Percentiles rank a stretch among this genome's conserved stretches.
phyloP scores from a whole-genome alignment of 371 early-diverging fungal species.

The Mucor piriformis region DNA sequence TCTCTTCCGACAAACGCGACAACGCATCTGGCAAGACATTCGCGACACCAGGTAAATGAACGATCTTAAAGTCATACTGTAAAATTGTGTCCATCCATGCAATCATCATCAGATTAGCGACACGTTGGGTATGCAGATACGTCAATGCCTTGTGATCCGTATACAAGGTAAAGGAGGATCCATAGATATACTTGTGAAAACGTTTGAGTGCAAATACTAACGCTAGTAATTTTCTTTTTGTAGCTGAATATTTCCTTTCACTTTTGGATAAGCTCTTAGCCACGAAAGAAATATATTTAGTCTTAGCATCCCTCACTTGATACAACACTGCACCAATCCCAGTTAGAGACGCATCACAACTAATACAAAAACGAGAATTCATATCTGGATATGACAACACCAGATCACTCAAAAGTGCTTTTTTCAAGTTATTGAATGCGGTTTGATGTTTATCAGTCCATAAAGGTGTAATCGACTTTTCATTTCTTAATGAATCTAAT shows the following conservation, averaged over 20 bases:
- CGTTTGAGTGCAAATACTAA: slow-evolving; percentile 27
- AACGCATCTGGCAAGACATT: too few species aligned
- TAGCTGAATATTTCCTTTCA: not conserved
- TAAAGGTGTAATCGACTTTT: not conserved
- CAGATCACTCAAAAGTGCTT: not conserved
- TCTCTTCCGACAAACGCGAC: too few species aligned
- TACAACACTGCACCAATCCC: not conserved
- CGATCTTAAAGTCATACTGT: too few species aligned
- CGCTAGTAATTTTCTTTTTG: slow-evolving; percentile 4
- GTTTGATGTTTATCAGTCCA: slow-evolving; percentile 3
- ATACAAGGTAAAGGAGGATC: slow-evolving; percentile 18
- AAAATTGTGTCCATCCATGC: slow-evolving; percentile 6
- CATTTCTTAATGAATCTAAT: slow-evolving; percentile 8
- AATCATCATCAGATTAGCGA: slow-evolving; percentile 1
- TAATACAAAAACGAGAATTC: slow-evolving; percentile 23
- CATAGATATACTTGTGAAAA: slow-evolving; percentile 38
- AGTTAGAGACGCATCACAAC: slow-evolving; percentile 30
- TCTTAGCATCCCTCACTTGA: not conserved
- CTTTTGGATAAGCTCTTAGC: not conserved
- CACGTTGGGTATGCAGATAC: slow-evolving; percentile 1
- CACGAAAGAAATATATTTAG: not conserved
- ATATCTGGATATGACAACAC: slow-evolving; percentile 23
- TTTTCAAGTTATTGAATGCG: too few species aligned
- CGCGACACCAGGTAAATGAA: too few species aligned
- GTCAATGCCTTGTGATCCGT: slow-evolving; percentile 25